Base-by-base conservation (phyloP, 768 basidiomycete species). In the Rhizopogon vulgaris region DNA sequence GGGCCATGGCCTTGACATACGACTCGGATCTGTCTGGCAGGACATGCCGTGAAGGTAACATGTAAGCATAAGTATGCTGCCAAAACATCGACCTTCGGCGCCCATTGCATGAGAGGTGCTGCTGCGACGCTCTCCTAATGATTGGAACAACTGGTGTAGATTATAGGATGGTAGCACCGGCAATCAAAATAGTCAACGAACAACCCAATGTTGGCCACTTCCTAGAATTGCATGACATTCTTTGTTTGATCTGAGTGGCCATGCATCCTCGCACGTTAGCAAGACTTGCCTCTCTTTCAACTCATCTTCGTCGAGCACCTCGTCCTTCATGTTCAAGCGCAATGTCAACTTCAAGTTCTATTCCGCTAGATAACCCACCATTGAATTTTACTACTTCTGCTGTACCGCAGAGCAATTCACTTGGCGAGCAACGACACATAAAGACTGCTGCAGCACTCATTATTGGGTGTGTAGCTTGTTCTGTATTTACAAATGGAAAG, bases 361-460 rank as follows among this genome's bases (percentile, higher is more conserved):
- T 22, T 10, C 49, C 49, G 3, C 52, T 41, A 30, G 28, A 32
- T 39, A 42, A 53, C 6, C 12, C 25, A 1, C 32, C 24, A 12
- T 25, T 50, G 18, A 48, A 27, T 56, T 85, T 84, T 63, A 63
- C 75, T 2, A 58, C 79, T 40, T 85, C 86, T 1, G 74, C 80
- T 17, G 61, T 84, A 24, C 82, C 85, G 4, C 64, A 68, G 40
- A 65, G 67, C 40, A 87, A 87, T 61, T 83, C 83, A 25, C 68
- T 88, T 0, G 85, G 87, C 1, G 80, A 86, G 9, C 86, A 84
- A 6, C 73, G 71, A 22, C 83, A 78, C 62, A 91, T 94, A 63
- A 73, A 77, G 59, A 84, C 83, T 0, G 88, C 89, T 0, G 88
- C 77, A 24, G 85, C 85, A 0, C 73, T 90, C 53, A 77, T 90